phyloP scores from a whole-genome alignment of 2,329 filamentous ascomycete genomes.

The Fusarium tanahbumbuense region DNA sequence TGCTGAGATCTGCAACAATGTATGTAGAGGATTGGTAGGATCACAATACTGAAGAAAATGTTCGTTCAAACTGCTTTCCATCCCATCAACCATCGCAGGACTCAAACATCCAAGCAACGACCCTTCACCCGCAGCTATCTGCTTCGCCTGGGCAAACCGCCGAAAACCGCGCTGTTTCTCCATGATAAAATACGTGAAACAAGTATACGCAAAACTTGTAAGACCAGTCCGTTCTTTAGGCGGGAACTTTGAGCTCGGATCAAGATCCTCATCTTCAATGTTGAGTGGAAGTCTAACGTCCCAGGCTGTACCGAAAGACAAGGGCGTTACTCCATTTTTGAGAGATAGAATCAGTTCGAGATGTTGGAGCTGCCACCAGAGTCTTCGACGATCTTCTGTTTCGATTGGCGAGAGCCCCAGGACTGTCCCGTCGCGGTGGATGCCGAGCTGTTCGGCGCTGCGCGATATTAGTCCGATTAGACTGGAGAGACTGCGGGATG shows the following conservation, averaged over 20 bases:
- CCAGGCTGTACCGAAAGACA: slow-evolving; percentile 14
- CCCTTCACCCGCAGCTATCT: not conserved
- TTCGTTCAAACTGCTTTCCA: slow-evolving; percentile 15
- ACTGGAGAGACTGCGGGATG: slow-evolving; percentile 1
- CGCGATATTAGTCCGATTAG: slow-evolving; percentile 14
- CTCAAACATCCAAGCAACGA: slow-evolving; percentile 3
- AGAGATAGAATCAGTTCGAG: slow-evolving; percentile 9
- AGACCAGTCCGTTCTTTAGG: not conserved
- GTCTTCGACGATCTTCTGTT: slow-evolving; percentile 24
- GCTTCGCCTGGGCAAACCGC: not conserved
- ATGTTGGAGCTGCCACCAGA: slow-evolving; percentile 28
- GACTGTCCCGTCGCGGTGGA: slow-evolving; percentile 22
- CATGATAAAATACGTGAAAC: not conserved
- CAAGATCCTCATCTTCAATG: slow-evolving; percentile 21
- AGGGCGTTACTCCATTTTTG: slow-evolving; percentile 1
- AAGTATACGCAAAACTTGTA: slow-evolving; percentile 4
- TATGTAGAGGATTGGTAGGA: slow-evolving; percentile 4
- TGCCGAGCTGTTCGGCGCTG: slow-evolving; percentile 19
- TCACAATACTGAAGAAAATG: slow-evolving; percentile 27
- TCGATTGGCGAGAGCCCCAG: slow-evolving; percentile 1
- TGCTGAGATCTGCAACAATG: slow-evolving; percentile 3
- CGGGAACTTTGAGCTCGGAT: not conserved
- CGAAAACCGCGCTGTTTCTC: slow-evolving; percentile 5
- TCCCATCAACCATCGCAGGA: not conserved
- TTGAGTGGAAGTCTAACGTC: slow-evolving; percentile 25